Evolutionary conservation across 1,284 basidiomycete species (phyloP).

Genomic region (Tausonia pullulans): DNA sequence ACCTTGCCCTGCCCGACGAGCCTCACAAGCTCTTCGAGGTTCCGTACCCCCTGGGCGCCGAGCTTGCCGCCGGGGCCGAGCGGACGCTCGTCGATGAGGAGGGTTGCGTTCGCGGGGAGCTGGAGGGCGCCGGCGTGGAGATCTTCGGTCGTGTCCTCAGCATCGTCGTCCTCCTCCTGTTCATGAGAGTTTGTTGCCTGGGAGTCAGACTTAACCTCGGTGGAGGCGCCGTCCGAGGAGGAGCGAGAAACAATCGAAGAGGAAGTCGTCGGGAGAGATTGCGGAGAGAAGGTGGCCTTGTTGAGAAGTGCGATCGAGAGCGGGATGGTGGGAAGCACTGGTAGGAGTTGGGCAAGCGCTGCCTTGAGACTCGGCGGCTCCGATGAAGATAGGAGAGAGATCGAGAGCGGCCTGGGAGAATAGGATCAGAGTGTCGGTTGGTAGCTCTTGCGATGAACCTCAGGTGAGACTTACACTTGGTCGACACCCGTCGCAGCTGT

Average conservation of each 20-base stretch:
- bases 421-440: not conserved
- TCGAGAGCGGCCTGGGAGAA: slow-evolving; percentile 1
- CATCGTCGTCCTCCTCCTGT: not conserved
- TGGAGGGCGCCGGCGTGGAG: slow-evolving; percentile 13
- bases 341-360: not conserved
- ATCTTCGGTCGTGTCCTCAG: slow-evolving; percentile 5
- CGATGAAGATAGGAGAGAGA: slow-evolving; percentile 1
- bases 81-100: slow-evolving; percentile 7
- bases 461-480: not conserved
- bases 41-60: slow-evolving; percentile 3
- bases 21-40: slow-evolving; percentile 7
- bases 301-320: slow-evolving; percentile 12
- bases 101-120: not conserved
- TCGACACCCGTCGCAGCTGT: not conserved
- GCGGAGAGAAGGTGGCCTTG: not conserved
- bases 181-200: not conserved
- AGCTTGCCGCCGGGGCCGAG: slow-evolving; percentile 13
- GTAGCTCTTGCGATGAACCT: not conserved
- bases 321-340: not conserved
- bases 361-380: not conserved
- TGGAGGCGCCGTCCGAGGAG: not conserved
- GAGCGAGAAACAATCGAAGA: not conserved
- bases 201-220: no score
- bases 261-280: not conserved
- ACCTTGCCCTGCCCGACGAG: slow-evolving; percentile 6